phyloP scores from a whole-genome alignment of 495 filamentous ascomycete genomes.

The Penicillium taxi region DNA sequence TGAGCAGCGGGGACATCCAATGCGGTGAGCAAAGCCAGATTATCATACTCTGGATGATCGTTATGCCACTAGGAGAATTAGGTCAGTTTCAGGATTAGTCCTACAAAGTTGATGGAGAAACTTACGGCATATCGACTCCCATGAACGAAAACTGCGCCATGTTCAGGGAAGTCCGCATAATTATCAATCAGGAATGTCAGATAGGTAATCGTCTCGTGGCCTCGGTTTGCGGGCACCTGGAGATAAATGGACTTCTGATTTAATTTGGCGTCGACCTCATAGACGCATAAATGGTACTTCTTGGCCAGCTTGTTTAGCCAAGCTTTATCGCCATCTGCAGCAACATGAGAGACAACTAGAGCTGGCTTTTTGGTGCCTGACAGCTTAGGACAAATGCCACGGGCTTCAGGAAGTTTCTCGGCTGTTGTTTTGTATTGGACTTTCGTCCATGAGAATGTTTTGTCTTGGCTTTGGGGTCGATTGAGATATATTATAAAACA shows the following conservation, averaged over 20 bases:
- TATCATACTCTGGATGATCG: slow-evolving; percentile 35
- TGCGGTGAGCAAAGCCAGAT: slow-evolving; percentile 25
- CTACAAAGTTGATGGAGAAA: too few relatives aligned
- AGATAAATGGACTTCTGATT: slow-evolving; percentile 29
- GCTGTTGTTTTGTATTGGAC: slow-evolving; percentile 30
- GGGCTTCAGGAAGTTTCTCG: slow-evolving; percentile 16
- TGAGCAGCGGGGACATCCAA: slow-evolving; percentile 29
- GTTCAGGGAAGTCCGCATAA: slow-evolving; percentile 49
- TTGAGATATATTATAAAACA: slow-evolving; percentile 28
- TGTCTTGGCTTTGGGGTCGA: slow-evolving; percentile 19
- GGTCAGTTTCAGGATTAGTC: too few relatives aligned
- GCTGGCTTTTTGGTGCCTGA: slow-evolving; percentile 27
- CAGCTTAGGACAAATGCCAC: slow-evolving; percentile 30
- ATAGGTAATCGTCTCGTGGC: slow-evolving; percentile 62
- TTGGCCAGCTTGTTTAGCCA: slow-evolving; percentile 28
- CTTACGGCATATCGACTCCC: slow-evolving; percentile 36
- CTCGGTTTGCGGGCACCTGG: slow-evolving; percentile 57
- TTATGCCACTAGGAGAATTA: too few relatives aligned
- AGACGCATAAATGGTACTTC: slow-evolving; percentile 39
- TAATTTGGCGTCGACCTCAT: slow-evolving; percentile 47
- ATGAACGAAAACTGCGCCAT: slow-evolving; percentile 38
- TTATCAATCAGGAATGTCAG: slow-evolving; percentile 61
- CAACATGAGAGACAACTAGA: slow-evolving; percentile 30
- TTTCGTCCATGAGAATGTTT: slow-evolving; percentile 29
- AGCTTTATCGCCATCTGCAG: slow-evolving; percentile 26